Evolutionary conservation across 768 basidiomycete species (phyloP).

Genomic region (Cystobasidium onofrii): DNA sequence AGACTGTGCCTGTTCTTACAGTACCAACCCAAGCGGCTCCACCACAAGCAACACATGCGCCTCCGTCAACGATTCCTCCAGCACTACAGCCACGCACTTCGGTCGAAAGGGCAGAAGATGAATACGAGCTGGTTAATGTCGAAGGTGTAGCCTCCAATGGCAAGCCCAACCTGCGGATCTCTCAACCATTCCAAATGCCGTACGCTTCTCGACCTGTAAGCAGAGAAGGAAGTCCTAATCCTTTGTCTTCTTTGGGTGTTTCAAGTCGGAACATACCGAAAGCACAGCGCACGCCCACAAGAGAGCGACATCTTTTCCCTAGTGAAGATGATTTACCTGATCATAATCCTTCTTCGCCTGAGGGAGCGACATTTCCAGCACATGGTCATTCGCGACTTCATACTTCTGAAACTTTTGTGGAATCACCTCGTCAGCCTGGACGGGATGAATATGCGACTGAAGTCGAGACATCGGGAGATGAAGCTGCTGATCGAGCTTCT

Average conservation of each 20-base stretch:
- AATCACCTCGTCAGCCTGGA: background rate
- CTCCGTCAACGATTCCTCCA: background rate
- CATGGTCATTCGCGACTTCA: background rate
- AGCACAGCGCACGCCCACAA: background rate
- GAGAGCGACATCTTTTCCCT: constrained; percentile 1
- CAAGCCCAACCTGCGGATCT: background rate
- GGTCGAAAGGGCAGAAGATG: background rate
- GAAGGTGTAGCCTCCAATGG: background rate
- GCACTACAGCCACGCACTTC: background rate
- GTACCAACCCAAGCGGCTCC: background rate
- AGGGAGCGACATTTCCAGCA: background rate
- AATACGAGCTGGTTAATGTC: background rate
- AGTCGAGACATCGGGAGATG: background rate
- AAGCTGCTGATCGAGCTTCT: background rate
- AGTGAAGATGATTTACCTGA: constrained; percentile 24
- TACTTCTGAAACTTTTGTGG: background rate
- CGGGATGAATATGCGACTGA: background rate
- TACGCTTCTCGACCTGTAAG: background rate
- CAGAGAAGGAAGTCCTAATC: background rate
- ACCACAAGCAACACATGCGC: background rate
- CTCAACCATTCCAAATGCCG: background rate
- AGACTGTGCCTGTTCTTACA: background rate
- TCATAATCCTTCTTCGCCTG: background rate
- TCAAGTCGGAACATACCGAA: background rate
- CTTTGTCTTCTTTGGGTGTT: background rate